Base-by-base conservation (phyloP, 352 stramenopile species). In the Blastocystis sp. region DNA sequence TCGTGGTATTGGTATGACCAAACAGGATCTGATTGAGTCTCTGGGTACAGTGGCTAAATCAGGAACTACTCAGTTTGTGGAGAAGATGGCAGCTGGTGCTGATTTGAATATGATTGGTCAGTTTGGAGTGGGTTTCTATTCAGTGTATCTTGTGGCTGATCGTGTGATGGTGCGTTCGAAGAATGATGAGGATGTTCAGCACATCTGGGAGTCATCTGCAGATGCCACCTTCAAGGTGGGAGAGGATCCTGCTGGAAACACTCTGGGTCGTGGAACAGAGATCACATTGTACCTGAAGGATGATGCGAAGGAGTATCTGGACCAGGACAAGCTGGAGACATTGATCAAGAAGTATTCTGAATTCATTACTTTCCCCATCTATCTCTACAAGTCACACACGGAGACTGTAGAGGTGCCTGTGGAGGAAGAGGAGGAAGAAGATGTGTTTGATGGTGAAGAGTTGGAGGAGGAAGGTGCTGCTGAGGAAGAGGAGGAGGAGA, bases 111-210 rank as follows among this genome's bases (percentile, higher is more conserved):
- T 98, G 88, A 99, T 99, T 89, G 97, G 97, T 66, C 96, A 98
- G 92, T 99, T 99, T 89, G 97, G 97, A 77, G 97, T 99, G 37
- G 97, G 97, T 43, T 99, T 99, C 90, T 99, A 99, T 91, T 98
- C 95, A 12, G 93, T 98, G 35, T 99, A 98, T 91, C 90, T 98
- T 21, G 95, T 98, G 7, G 93, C 95, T 0, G 95, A 98, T 91
- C 91, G 92, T 86, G 92, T 95, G 14, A 93, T 94, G 73, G 96
- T 99, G 43, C 92, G 96, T 32, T 97, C 93, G 86, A 99, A 99
- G 92, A 92, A 97, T 90, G 96, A 97, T 87, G 92, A 96, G 78
- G 96, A 98, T 88, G 92, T 94, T 51, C 97, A 99, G 92, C 93
- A 98, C 91, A 92, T 99, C 67, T 99, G 97, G 97, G 95, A 98